These are phyloP conservation scores for Raffaelea albimanens DNA, from an alignment of 2,329 filamentous ascomycete genomes.

Conservation along the genomic window DNA sequence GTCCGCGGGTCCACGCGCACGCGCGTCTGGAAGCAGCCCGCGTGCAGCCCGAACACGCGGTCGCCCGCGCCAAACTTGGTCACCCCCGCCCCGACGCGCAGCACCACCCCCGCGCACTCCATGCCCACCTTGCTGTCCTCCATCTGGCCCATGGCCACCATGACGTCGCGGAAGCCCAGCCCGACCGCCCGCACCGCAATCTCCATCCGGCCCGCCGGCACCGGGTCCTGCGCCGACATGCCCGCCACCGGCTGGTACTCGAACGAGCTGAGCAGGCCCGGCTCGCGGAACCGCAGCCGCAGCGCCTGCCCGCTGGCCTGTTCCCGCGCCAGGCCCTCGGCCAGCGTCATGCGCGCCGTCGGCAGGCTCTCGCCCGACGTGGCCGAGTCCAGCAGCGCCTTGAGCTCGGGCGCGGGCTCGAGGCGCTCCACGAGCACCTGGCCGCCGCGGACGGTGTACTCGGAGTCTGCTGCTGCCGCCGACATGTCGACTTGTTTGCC, in stretches of 20 bases:
- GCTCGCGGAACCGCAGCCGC: not conserved
- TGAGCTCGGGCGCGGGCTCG: not conserved
- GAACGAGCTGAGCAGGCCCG: not conserved
- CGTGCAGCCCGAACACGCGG: not conserved
- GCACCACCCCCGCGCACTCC: conserved; percentile 22
- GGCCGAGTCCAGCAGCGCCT: not conserved
- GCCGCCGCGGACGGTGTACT: not conserved
- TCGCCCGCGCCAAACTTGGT: not conserved
- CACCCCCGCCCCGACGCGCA: conserved; percentile 17
- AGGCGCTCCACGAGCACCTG: not conserved
- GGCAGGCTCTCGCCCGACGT: not conserved
- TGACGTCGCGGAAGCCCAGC: conserved; percentile 29
- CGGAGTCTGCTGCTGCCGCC: not conserved
- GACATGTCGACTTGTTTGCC: not conserved
- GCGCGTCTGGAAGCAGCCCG: not conserved
- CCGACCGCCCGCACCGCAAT: conserved; percentile 23
- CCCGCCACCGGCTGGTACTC: not conserved
- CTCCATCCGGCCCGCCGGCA: conserved; percentile 20
- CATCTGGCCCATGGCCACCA: conserved; percentile 24
- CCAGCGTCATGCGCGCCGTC: not conserved
- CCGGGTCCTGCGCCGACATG: not conserved
- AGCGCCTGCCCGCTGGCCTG: not conserved
- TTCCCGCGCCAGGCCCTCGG: not conserved
- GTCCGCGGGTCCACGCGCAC: not conserved
- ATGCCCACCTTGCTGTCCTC: conserved; percentile 20